These are phyloP conservation scores for Chytriomyces sp. DNA, from an alignment of 192 early-diverging fungal species.

Conservation along the genomic window DNA sequence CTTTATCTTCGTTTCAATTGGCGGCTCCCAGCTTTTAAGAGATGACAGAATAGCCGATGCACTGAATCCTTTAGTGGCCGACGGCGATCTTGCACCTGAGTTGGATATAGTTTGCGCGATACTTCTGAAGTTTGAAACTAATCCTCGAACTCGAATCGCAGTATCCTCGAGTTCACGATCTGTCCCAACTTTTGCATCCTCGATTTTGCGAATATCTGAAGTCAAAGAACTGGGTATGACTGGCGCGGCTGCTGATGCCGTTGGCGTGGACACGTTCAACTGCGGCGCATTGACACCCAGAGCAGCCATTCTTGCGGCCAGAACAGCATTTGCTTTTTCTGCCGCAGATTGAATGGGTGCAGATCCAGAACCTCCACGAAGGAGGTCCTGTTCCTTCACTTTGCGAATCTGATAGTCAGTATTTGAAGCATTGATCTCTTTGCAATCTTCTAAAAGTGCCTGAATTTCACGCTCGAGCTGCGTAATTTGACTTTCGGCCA, in stretches of 20 bases:
- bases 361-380: slow-evolving; percentile 20
- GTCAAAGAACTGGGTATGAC: slow-evolving; percentile 14
- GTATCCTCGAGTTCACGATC: slow-evolving; percentile 45
- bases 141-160: slow-evolving; percentile 30
- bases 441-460: slow-evolving; percentile 33
- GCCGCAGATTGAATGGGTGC: slow-evolving; percentile 15
- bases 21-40: slow-evolving; percentile 46
- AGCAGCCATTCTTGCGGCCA: slow-evolving; percentile 55
- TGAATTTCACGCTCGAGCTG: slow-evolving; percentile 42
- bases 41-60: slow-evolving; percentile 16
- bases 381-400: slow-evolving; percentile 18
- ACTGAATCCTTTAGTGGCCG: slow-evolving; percentile 27
- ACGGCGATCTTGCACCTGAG: neutral
- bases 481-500: slow-evolving; percentile 20
- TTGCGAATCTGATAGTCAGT: slow-evolving; percentile 32
- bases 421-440: slow-evolving; percentile 10
- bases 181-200: slow-evolving; percentile 33
- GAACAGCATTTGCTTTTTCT: slow-evolving; percentile 42
- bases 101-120: slow-evolving; percentile 6
- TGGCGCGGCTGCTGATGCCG: slow-evolving; percentile 4
- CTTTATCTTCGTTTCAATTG: slow-evolving; percentile 45
- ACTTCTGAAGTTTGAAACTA: slow-evolving; percentile 26
- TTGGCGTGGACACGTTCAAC: slow-evolving; percentile 12
- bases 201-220: slow-evolving; percentile 40
- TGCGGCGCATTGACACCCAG: slow-evolving; percentile 46